Base-by-base conservation (phyloP, 2,329 filamentous ascomycete genomes). In the Stagonosporopsis chrysanthemi region DNA sequence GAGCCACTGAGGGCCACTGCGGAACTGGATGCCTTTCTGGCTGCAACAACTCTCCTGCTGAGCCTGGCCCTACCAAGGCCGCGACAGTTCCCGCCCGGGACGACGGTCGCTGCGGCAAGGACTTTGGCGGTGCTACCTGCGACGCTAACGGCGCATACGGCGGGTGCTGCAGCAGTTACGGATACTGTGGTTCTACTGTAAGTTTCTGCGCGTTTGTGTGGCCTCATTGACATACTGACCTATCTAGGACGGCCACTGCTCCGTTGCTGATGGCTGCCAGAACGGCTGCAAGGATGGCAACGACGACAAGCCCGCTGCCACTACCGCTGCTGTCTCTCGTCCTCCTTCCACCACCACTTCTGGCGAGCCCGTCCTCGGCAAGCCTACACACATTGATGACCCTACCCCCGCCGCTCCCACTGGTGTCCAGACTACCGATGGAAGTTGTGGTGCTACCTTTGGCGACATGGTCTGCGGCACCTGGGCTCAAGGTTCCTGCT, bases 401-500 rank as follows among this genome's bases (percentile, higher is more conserved):
- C 39, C 61, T 15, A 52, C 40, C 15, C 41, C 60, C n/a, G 43
- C 67, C 8, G 63, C 62, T 12, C 63, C 67, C 26, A 72, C 65
- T 29, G 69, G 69, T 9, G 53, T 65, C 22, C 56, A 59, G 31
- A 85, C 83, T 14, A 82, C 75, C 2, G 81, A 86, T 69, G 84
- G 84, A 33, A 79, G 77, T 54, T 86, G 84, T 63, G 84, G 84
- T 58, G 76, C 78, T 17, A 76, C 65, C 8, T 82, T 84, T 61
- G 77, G 75, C 14, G 76, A 78, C 54, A 82, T 77, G 3, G 70
- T 84, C 39, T 86, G 84, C 66, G 82, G 82, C 19, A 67, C 81
- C 54, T 86, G 82, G 82, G 65, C 71, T 26, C 76, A 78, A 31
- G 84, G 84, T 40, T 75, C 80, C 54, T 86, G 84, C 65, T 85